Base-by-base conservation (phyloP, 768 basidiomycete species). In the Baorangia bicolor region DNA sequence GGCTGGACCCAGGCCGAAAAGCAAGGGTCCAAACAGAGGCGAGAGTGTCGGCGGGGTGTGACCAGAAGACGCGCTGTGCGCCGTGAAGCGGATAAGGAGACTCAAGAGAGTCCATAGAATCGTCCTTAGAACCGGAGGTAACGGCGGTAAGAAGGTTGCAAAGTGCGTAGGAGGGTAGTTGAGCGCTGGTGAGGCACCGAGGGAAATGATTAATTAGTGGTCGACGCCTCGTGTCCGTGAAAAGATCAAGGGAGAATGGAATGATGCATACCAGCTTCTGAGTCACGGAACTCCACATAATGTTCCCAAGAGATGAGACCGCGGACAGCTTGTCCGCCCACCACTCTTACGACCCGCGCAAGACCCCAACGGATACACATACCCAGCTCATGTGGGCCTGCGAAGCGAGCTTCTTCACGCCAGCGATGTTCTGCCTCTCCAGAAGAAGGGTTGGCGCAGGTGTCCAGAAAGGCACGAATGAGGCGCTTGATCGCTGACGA, bases 281-380 rank as follows among this genome's bases (percentile, higher is more conserved):
- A 78, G 20, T 86, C 84, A 54, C 90, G 81, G 81, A 94, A 98
- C 40, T 85, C 79, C 37, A 83, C 70, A 70, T 98, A 99, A 33
- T 80, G 78, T 6, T 94, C 91, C 87, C 91, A 94, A 59, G 86
- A 81, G 39, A 98, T 67, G 28, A 98, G 74, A 5, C 97, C 97
- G 14, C 92, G 81, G n/a, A 87, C 82, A 42, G 88, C 87, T 58
- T 84, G 78, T 1, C 86, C 87, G 31, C 80, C 82, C 18, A 84
- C 79, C 4, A 89, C 80, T 44, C 92, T 73, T 34, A 92, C 81
- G 43, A 92, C 83, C 25, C 94, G 77, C 3, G 86, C 89, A 6
- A 98, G 80, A 31, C 87, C 92, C 97, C 97, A 99, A 23, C 95
- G 86, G 31, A 98, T 77, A 64, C 88, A 84, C 87, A 95, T 94